Percentiles rank a stretch among this genome's conserved stretches.
Evolutionary conservation across 1,139 yeast genomes (phyloP).

Genomic region (Candida sp.): DNA sequence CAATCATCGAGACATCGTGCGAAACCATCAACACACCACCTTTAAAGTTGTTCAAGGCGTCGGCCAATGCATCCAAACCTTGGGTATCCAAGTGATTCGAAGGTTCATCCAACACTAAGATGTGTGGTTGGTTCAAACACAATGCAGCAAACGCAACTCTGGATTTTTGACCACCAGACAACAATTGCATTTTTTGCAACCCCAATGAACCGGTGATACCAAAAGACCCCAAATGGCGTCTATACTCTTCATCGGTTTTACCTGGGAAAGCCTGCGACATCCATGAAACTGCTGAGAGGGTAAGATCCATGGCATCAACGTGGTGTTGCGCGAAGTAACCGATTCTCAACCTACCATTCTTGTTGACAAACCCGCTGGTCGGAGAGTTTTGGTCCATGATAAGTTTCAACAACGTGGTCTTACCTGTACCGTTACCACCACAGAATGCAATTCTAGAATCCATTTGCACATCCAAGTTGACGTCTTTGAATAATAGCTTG

Average conservation of each 20-base stretch:
- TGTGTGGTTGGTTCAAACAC: constrained; percentile 91
- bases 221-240: constrained; percentile 95
- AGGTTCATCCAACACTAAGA: constrained; percentile 95
- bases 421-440: constrained; percentile 99
- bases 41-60: constrained; percentile 82
- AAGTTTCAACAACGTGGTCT: constrained; percentile 88
- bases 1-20: constrained; percentile 93
- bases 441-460: constrained; percentile 95
- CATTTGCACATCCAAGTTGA: constrained; percentile 90
- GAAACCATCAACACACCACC: constrained; percentile 99
- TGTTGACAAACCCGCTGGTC: constrained; percentile 70
- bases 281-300: constrained; percentile 92
- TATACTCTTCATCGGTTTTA: constrained; percentile 93
- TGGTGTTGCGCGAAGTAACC: constrained; percentile 99
- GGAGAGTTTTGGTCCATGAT: constrained; percentile 82
- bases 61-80: constrained; percentile 95
- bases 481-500: constrained; percentile 67
- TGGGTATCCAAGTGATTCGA: constrained; percentile 98
- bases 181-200: constrained; percentile 83
- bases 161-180: constrained; percentile 98
- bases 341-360: constrained; percentile 86
- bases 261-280: constrained; percentile 92
- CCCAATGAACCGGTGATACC: constrained; percentile 97
- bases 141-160: constrained; percentile 98
- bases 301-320: constrained; percentile 95